Evolutionary conservation across 768 basidiomycete genomes (phyloP), one percentile per base, ranked within the genome.

Genomic region (Lactarius akahatsu): DNA sequence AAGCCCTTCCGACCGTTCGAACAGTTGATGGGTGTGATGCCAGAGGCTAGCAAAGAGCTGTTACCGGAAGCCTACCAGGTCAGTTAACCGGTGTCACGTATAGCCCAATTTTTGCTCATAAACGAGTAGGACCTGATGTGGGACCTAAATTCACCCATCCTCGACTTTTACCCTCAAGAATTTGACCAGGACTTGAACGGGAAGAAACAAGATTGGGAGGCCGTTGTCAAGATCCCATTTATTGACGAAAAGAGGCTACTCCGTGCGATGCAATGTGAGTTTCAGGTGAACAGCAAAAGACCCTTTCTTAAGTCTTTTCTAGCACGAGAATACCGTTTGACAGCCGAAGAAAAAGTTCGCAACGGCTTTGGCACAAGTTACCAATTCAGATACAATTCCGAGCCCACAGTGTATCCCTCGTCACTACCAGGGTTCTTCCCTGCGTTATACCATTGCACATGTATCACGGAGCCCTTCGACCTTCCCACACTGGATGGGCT

Each of bases 161-260:
- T 93, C 57, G 93, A 96, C 73, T 98, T 98, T 80, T 99, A 99
- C 75, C 97, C 97, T 2, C 70, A 81, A 18, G 88, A 94, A 61
- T 98, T 98, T 70, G 94, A 93, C 70, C 87, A 85, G 70, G 97
- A 99, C 78, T 77, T 97, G 74, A 98, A 99, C 71, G 97, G 97
- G 38, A 99, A 99, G 84, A 98, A 95, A 75, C 89, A 91, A 71
- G 96, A 98, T 30, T 99, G 97, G 97, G 97, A 99, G 76, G 96
- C 97, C 0, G 86, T 98, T 59, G 94, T 99, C 62, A 98, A 98
- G 79, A 98, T 99, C 70, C 97, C 97, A 0, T 99, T 99, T 77
- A 98, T 99, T 67, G 88, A 97, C 56, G 87, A 96, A 75, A 71
- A 78, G 13, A 82, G 93, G 60, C 75, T 99, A 26, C 78, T 97